These are phyloP conservation scores for Sisymbrium irio DNA, from an alignment of 345 rosid species.

Conservation along the genomic window DNA sequence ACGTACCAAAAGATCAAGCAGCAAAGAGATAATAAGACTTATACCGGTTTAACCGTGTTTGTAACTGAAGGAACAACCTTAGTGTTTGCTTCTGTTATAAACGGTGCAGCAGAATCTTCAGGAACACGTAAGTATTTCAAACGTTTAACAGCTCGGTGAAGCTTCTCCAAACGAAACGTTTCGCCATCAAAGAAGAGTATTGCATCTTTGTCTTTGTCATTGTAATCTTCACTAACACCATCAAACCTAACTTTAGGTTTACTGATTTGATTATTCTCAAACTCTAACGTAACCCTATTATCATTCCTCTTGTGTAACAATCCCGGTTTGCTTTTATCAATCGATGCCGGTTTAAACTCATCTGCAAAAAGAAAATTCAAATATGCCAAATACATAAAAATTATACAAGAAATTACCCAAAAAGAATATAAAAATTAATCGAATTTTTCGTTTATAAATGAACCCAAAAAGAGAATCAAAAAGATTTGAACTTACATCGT, in stretches of 20 bases:
- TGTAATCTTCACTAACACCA: constrained; percentile 64
- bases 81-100: background rate
- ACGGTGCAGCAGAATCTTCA: constrained; percentile 40
- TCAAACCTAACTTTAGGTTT: constrained; percentile 69
- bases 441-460: background rate
- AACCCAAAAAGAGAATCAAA: background rate
- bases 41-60: constrained; percentile 32
- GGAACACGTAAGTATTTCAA: constrained; percentile 56
- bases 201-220: constrained; percentile 44
- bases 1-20: background rate
- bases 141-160: constrained; percentile 66
- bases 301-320: constrained; percentile 58
- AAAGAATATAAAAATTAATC: background rate
- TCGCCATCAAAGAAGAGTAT: constrained; percentile 69
- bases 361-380: no score
- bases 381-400: no score
- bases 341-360: constrained; percentile 85
- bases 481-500: constrained; percentile 45
- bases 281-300: constrained; percentile 65
- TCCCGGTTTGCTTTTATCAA: constrained; percentile 64
- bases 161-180: constrained; percentile 57
- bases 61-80: constrained; percentile 34
- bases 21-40: constrained; percentile 17
- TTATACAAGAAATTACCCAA: background rate
- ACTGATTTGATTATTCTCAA: constrained; percentile 68